Evolutionary conservation across 371 early-diverging fungal species (phyloP).

Genomic region (Syncephalastrum sp.): DNA sequence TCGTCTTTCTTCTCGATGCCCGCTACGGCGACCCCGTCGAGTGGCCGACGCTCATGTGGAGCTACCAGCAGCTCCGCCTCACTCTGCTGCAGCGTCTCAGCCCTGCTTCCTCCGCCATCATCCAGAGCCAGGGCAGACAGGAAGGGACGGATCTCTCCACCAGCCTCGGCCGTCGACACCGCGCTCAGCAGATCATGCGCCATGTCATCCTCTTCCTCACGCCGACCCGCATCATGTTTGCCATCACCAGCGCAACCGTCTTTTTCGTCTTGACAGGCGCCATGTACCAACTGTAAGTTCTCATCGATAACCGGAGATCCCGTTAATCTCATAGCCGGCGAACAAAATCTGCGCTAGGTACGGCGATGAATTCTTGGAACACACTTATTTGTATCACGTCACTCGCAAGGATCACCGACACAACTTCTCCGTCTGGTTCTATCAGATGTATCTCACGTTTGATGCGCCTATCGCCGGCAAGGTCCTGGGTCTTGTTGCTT

Average conservation of each 20-base stretch:
- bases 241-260: constrained; percentile 60
- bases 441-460: constrained; percentile 84
- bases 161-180: background rate
- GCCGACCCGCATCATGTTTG: constrained; percentile 70
- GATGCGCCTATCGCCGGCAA: constrained; percentile 40
- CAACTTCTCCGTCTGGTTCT: constrained; percentile 97
- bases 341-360: constrained; percentile 50
- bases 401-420: constrained; percentile 96
- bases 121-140: too few species aligned
- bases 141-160: too few species aligned
- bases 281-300: constrained; percentile 72
- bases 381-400: constrained; percentile 93
- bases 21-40: constrained; percentile 34
- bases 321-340: background rate
- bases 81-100: constrained; percentile 14
- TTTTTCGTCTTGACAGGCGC: constrained; percentile 68
- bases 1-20: constrained; percentile 66
- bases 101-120: background rate
- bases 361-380: constrained; percentile 83
- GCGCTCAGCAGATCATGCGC: background rate
- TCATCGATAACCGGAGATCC: background rate
- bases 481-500: constrained; percentile 58
- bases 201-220: constrained; percentile 37
- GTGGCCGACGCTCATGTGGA: constrained; percentile 25
- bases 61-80: constrained; percentile 23